Base-by-base conservation (phyloP, 164 flowering plant species). In the Stephania yunnanensis region DNA sequence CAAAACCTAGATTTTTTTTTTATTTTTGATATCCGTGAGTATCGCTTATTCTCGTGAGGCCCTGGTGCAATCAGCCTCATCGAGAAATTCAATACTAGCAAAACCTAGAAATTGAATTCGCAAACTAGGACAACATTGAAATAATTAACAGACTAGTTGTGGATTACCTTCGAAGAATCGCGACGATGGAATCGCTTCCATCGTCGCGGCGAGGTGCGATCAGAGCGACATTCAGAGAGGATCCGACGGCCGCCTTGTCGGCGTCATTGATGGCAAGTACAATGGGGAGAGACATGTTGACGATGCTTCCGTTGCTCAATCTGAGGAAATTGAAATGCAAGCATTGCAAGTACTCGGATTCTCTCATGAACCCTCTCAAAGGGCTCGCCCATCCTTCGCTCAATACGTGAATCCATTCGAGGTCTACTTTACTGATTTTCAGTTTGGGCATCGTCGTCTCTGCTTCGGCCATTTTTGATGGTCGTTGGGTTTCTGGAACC, bases 341-440 rank as follows among this genome's bases (percentile, higher is more conserved):
- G 70, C 89, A 86, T 88, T 93, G 98, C 83, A 95, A 80, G 76
- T 93, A 95, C 88, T 95, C 93, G 71, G 82, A 76, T 78, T 95
- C 99, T 79, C 97, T 88, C 99, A 95, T 95, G 74, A 95, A 95
- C 75, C 99, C 98, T 73, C 74, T 87, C 80, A 95, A 79, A 0
- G 99, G 99, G 79, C 89, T 95, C 7, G 99, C 97, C 99, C 99
- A 95, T 4, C 99, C 99, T 73, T 95, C 95, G 74, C 97, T 87
- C 11, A 95, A 75, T 55, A 93, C 95, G 71, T 95, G 99, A 2
- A 91, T 92, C 99, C 99, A 95, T 71, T 93, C 93, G 30, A 95
- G 36, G 82, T 95, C 99, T 45, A 93, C 84, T 81, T 77, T 79
- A 1, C 89, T 83, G 30, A 95, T 77, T 81, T 68, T 71, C 72